Evolutionary conservation across 176 grass and related monocot species (phyloP).

Genomic region (Phoenix dactylifera): DNA sequence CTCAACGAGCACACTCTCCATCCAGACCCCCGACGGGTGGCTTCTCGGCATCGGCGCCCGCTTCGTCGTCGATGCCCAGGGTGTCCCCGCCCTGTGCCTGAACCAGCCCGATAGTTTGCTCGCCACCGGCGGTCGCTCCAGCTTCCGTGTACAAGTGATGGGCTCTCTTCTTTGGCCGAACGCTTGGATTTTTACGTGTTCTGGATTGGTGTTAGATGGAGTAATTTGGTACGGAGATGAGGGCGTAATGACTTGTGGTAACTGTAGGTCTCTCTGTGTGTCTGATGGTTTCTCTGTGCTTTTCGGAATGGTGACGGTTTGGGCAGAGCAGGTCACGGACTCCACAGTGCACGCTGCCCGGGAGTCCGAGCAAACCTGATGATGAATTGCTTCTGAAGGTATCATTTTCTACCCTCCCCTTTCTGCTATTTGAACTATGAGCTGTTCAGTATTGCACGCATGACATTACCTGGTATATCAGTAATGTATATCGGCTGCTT

Average conservation of each 20-base stretch:
- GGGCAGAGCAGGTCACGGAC: conserved; percentile 70
- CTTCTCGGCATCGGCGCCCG: conserved; percentile 65
- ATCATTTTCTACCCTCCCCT: background rate
- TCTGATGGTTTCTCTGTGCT: conserved; percentile 2
- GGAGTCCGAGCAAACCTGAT: conserved; percentile 55
- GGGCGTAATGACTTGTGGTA: too few species aligned
- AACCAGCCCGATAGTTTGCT: conserved; percentile 25
- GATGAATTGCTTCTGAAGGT: conserved; percentile 67
- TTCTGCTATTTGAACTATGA: background rate
- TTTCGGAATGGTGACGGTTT: conserved; percentile 42
- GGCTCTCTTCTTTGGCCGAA: background rate
- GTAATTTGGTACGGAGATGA: background rate
- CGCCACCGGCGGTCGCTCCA: conserved; percentile 32
- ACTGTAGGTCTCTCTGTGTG: background rate
- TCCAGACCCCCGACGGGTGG: conserved; percentile 49
- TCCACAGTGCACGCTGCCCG: conserved; percentile 81
- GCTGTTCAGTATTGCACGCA: background rate
- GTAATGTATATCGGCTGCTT: too few species aligned
- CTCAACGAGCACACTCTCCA: conserved; percentile 51
- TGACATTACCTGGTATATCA: too few species aligned
- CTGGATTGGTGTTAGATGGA: background rate
- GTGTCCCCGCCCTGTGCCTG: conserved; percentile 64
- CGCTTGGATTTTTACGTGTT: conserved; percentile 1
- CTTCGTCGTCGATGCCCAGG: conserved; percentile 61
- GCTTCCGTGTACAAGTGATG: conserved; percentile 73